Evolutionary conservation across 1,284 basidiomycete species (phyloP), one percentile per base, ranked within the genome.

Genomic region (Rhodotorula sp.): DNA sequence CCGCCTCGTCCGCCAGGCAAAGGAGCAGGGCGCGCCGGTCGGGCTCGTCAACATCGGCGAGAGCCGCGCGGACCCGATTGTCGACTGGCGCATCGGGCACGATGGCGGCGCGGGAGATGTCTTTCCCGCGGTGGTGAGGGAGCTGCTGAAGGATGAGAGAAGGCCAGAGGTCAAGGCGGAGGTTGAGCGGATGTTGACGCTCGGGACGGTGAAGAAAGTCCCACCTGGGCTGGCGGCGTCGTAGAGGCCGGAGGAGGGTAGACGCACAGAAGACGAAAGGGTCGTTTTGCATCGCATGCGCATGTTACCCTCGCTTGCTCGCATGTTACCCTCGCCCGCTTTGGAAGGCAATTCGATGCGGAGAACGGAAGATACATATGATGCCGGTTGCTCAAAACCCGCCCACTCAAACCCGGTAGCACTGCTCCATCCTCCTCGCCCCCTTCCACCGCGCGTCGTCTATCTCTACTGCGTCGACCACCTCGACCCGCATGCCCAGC

Each of bases 1-100:
- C 82, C 85, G 92, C 74, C 82, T 96, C n/a, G 84, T 95, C 62
- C 92, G 90, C 80, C 89, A 88, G 75, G 92, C 94, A 1, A 80
- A 90, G 19, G 87, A 91, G 68, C 83, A 87, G 21, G 84, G 85
- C 37, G 95, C 94, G 80, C 89, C 88, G 0, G 88, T 93, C 7
- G 82, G 94, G 65, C 84, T 94, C 71, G 83, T 97, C 58, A 95
- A 95, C 72, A 82, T 92, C 25, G 94, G 94, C 2, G 92, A 93
- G 1, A 90, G 91, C 1, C 86, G 94, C 53, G 92, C 89, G 2
- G 93, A 96, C 80, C 83, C 82, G n/a, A 79, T 91, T n/a, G 80
- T 68, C n/a, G 76, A 77, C 50, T 76, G 70, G 70, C 51, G 74
- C 27, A 41, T 77, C 37, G 76, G 76, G 19, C 71, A 69, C 66